Evolutionary conservation across 139 green algal species (phyloP), one percentile per base, ranked within the genome.

Genomic region (Chlorella sp.): DNA sequence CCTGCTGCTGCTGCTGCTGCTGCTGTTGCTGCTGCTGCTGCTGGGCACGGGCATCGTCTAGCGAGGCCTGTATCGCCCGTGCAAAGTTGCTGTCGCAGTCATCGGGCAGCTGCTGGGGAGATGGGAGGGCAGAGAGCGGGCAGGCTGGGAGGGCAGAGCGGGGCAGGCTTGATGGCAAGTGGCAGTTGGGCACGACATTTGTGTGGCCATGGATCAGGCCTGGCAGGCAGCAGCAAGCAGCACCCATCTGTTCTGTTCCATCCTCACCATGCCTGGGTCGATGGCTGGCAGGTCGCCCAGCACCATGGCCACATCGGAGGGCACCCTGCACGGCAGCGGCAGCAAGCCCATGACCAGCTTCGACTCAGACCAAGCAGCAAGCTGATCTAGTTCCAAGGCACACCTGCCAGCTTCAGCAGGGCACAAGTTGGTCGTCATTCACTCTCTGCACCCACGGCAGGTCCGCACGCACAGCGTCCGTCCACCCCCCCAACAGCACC

Each of bases 221-320:
- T n/a, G n/a, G n/a, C n/a, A 21, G 18, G 39, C 39, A 62, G 23
- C 2, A 30, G 74, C 51, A 69, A 26, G 30, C 28, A 64, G 47
- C 74, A 44, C 28, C 5, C 11, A 67, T 1, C 13, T 51, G 7
- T 20, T 4, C 47, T 25, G n/a, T n/a, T 3, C 25, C 15, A 9
- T 16, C 11, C 64, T 76, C 47, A 84, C 65, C 44, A 84, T 84
- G 64, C 76, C 57, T 7, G 56, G 51, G 51, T 60, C 55, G 3
- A 67, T 65, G 32, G 55, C 79, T 15, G 36, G 20, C 76, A 73
- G 57, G 16, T 87, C 72, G 25, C 86, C 86, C 25, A 69, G 39
- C 30, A 89, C 72, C 86, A 89, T 89, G 38, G 72, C 86, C n/a
- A 87, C 51, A 23, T 89, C 86, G 11, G 86, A 89, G 2, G 86